Conservation (phyloP, 768 basidiomycete genomes). For the Pisolithus marmoratus region DNA sequence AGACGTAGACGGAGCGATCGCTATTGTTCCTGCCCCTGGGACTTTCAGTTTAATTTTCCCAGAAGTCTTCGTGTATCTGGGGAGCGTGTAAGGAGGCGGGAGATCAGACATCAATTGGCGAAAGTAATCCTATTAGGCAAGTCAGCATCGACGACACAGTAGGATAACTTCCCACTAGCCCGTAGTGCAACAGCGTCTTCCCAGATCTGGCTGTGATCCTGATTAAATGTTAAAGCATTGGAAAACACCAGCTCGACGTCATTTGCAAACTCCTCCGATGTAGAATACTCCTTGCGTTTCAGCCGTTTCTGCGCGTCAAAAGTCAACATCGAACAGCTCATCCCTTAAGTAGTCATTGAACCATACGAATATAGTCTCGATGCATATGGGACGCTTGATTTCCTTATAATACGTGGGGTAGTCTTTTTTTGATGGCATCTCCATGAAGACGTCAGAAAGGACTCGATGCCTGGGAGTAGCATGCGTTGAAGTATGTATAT, state of each 20-base stretch:
- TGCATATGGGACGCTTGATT: constrained; percentile 74
- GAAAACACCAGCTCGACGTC: constrained; percentile 89
- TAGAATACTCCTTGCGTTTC: constrained; percentile 72
- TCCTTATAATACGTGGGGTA: constrained; percentile 78
- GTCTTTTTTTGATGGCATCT: constrained; percentile 70
- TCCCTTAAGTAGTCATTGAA: neutral
- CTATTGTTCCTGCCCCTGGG: constrained; percentile 31
- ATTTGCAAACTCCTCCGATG: constrained; percentile 64
- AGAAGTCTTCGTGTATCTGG: constrained; percentile 52
- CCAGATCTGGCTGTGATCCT: constrained; percentile 79
- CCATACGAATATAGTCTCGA: constrained; percentile 72
- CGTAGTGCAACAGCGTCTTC: constrained; percentile 66
- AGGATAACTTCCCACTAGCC: constrained; percentile 34
- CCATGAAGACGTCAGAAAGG: constrained; percentile 74
- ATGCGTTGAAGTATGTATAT: neutral
- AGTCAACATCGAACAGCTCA: neutral
- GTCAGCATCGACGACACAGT: constrained; percentile 6
- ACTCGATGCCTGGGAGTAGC: constrained; percentile 49
- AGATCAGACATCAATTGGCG: constrained; percentile 73
- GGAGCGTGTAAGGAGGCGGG: constrained; percentile 58
- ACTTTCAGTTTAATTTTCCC: constrained; percentile 73
- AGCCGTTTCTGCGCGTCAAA: constrained; percentile 62
- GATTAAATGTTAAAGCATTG: constrained; percentile 86
- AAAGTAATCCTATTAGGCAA: constrained; percentile 55
- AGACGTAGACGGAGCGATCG: constrained; percentile 6